A percentile compares a stretch with the other conserved stretches of the same genome.
phyloP scores from a whole-genome alignment of 331 rosid species.

The Cucumis variabilis region DNA sequence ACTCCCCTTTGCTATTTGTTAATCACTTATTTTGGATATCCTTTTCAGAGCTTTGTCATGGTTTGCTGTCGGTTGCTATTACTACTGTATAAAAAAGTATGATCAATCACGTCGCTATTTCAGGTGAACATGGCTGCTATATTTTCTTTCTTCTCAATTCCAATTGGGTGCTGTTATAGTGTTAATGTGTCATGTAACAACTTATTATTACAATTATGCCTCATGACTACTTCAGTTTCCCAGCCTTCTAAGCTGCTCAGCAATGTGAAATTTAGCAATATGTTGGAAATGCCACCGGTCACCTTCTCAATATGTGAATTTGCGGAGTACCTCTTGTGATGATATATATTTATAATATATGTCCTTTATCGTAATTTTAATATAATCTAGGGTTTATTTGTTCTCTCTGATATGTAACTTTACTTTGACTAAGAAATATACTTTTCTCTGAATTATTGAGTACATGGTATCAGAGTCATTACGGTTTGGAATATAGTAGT shows the following conservation, averaged over 20 bases:
- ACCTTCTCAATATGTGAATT: neutral
- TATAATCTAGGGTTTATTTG: too few species aligned
- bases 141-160: neutral
- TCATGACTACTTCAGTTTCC: neutral
- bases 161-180: neutral
- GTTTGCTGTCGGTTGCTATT: conserved; percentile 99
- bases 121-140: conserved; percentile 55
- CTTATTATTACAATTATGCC: neutral
- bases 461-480: too few species aligned
- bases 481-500: too few species aligned
- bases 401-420: too few species aligned
- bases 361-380: too few species aligned
- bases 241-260: neutral
- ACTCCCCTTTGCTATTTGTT: neutral
- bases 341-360: too few species aligned
- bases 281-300: neutral
- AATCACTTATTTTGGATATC: conserved; percentile 20
- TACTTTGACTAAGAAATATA: too few species aligned
- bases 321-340: neutral
- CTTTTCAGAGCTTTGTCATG: conserved; percentile 87
- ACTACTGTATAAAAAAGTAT: conserved; percentile 93
- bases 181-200: neutral
- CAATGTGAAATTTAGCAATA: neutral
- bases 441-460: too few species aligned
- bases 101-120: conserved; percentile 90